A percentile compares a stretch with the other conserved stretches of the same genome.
Conservation (phyloP, 179 eudicot species). For the Beta lomatogona region DNA sequence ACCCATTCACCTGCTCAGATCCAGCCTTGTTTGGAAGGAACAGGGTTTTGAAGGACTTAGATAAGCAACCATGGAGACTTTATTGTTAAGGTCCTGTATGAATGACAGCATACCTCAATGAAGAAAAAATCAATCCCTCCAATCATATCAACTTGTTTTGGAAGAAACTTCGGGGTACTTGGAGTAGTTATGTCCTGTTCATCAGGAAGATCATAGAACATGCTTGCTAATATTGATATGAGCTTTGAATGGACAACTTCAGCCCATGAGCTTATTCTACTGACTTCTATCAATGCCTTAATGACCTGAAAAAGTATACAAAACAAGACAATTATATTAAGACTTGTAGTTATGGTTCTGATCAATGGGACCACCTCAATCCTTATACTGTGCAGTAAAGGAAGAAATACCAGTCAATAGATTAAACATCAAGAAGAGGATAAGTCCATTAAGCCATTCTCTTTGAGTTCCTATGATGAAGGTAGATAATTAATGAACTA, state of each 20-base stretch:
- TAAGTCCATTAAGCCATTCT: not conserved
- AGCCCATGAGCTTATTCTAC: slow-evolving; percentile 91
- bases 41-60: not conserved
- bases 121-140: slow-evolving; percentile 94
- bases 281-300: slow-evolving; percentile 71
- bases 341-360: not conserved
- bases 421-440: not conserved
- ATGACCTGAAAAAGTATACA: slow-evolving; percentile 58
- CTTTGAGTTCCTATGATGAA: not conserved
- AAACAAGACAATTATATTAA: not conserved
- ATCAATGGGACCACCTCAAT: not conserved
- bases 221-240: slow-evolving; percentile 84
- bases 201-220: slow-evolving; percentile 84
- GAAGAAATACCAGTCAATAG: not conserved
- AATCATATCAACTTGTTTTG: slow-evolving; percentile 83
- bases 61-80: not conserved
- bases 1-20: not conserved
- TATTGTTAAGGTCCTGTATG: not conserved
- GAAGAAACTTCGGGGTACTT: slow-evolving; percentile 54
- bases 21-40: not conserved
- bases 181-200: slow-evolving; percentile 35
- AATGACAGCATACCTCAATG: slow-evolving; percentile 64
- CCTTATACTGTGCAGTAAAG: not conserved
- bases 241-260: slow-evolving; percentile 91
- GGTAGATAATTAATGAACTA: not conserved